Base-by-base conservation (phyloP, 2,329 filamentous ascomycete genomes). In the Beauveria rudraprayagi region DNA sequence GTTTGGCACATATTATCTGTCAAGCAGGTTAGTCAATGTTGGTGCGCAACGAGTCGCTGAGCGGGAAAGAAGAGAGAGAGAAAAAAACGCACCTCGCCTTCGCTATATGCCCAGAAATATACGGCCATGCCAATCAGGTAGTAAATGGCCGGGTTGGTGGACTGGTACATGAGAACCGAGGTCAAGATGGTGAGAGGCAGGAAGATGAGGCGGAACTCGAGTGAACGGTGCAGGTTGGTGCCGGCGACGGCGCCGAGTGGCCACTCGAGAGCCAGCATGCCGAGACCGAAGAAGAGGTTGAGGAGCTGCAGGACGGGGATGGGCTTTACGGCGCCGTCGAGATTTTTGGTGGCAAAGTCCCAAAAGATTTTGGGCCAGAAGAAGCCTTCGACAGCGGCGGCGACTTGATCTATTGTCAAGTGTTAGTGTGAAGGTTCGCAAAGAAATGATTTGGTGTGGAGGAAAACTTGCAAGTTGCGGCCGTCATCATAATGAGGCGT, bases 331-430 rank as follows among this genome's bases (percentile, higher is more conserved):
- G 89, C 90, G 60, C 79, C 82, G 71, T 99, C 91, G 68, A 99
- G 86, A 68, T 91, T 92, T 70, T 91, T 92, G 63, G 93, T 97
- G 66, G 94, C 77, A 74, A 96, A 96, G 76, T 99, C 94, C 89
- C 90, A 99, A 78, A 99, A 96, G 71, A 99, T 88, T 75, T 99
- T 99, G 66, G 94, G 94, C 92, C 92, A 99, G 83, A 99, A 93
- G 82, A 94, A 96, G 70, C 85, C 87, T 77, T 95, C 85, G 61
- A 99, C 77, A 17, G 89, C 87, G 63, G 92, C 92, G 63, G 81
- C 86, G 65, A 97, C 76, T 83, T 99, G 94, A 74, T 96, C 92
- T 96, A 54, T 22, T 41, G n/a, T 43, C 10, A 1, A 16, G 19
- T 44, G 56, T 59, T 60, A 26, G 37, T 9, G 3, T 8, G 17